Percentiles rank a stretch among this genome's conserved stretches.
Evolutionary conservation across 768 basidiomycete genomes (phyloP).

Genomic region (Calocybe cyanea): DNA sequence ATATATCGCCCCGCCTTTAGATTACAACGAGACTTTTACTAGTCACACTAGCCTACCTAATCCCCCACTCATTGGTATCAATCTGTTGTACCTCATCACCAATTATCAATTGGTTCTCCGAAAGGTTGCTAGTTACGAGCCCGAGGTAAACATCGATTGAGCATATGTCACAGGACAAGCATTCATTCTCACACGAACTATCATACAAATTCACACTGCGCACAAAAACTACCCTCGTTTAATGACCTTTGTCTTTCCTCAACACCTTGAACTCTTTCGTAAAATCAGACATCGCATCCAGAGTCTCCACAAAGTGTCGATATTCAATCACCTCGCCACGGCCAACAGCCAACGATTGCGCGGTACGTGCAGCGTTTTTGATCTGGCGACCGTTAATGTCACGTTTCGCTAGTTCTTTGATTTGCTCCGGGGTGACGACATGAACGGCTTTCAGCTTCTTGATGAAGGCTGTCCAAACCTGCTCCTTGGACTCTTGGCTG

Average conservation of each 20-base stretch:
- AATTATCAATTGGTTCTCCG: no score
- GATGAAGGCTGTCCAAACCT: conserved; percentile 65
- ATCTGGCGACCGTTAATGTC: conserved; percentile 64
- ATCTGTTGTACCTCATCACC: no score
- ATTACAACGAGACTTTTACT: no score
- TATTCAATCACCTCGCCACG: conserved; percentile 42
- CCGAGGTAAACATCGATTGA: no score
- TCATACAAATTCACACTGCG: no score
- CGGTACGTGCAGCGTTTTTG: conserved; percentile 66
- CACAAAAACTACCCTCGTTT: no score
- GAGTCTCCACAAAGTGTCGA: conserved; percentile 50
- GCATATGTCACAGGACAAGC: no score
- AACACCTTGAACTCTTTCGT: conserved; percentile 37
- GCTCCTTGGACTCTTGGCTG: conserved; percentile 42
- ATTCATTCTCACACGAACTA: no score
- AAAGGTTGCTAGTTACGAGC: no score
- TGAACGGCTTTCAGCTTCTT: conserved; percentile 36
- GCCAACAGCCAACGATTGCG: conserved; percentile 53
- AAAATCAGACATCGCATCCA: conserved; percentile 64
- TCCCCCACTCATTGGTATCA: no score
- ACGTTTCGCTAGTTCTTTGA: conserved; percentile 43
- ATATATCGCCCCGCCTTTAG: no score
- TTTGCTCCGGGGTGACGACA: conserved; percentile 35
- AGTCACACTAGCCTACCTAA: no score
- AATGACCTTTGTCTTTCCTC: neutral